A percentile compares a stretch with the other conserved stretches of the same genome.
These are phyloP conservation scores for Termitomyces bulborhizus DNA, from an alignment of 768 basidiomycete genomes.

Conservation along the genomic window DNA sequence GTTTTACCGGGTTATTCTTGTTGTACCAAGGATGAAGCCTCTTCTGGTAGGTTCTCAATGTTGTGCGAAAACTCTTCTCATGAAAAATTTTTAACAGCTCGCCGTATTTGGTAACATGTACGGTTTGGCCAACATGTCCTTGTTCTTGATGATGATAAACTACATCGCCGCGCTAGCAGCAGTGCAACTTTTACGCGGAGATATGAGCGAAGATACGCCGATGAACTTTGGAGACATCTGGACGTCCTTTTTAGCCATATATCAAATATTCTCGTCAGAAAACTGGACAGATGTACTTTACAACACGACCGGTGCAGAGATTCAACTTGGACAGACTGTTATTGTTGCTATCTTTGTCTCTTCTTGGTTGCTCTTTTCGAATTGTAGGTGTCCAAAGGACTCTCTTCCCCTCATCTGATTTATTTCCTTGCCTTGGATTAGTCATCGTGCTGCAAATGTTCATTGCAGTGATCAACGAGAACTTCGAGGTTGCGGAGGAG, in stretches of 20 bases:
- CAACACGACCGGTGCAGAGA: conserved; percentile 52
- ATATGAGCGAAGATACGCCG: conserved; percentile 43
- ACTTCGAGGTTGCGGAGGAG: conserved; percentile 90
- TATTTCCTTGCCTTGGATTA: conserved; percentile 19
- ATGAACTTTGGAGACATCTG: conserved; percentile 81
- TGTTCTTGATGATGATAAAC: conserved; percentile 87
- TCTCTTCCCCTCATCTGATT: neutral
- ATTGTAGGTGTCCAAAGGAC: conserved; percentile 52
- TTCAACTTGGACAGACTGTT: conserved; percentile 58
- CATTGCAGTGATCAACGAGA: conserved; percentile 96
- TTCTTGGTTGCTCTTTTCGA: conserved; percentile 87
- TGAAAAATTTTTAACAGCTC: conserved; percentile 37
- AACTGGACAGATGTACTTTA: conserved; percentile 87
- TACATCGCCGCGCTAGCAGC: conserved; percentile 79
- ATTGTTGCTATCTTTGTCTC: conserved; percentile 68
- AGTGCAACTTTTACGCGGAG: conserved; percentile 82
- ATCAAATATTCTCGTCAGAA: conserved; percentile 88
- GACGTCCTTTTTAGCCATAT: conserved; percentile 82
- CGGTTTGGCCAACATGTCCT: conserved; percentile 84
- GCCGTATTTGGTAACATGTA: conserved; percentile 91
- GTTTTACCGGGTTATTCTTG: conserved; percentile 90
- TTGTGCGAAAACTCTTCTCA: neutral
- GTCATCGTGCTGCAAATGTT: conserved; percentile 94
- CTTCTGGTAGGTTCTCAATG: conserved; percentile 50
- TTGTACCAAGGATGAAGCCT: conserved; percentile 85